Evolutionary conservation across 2,329 filamentous ascomycete genomes (phyloP), one percentile per base, ranked within the genome.

Genomic region (Xylaria sp.): DNA sequence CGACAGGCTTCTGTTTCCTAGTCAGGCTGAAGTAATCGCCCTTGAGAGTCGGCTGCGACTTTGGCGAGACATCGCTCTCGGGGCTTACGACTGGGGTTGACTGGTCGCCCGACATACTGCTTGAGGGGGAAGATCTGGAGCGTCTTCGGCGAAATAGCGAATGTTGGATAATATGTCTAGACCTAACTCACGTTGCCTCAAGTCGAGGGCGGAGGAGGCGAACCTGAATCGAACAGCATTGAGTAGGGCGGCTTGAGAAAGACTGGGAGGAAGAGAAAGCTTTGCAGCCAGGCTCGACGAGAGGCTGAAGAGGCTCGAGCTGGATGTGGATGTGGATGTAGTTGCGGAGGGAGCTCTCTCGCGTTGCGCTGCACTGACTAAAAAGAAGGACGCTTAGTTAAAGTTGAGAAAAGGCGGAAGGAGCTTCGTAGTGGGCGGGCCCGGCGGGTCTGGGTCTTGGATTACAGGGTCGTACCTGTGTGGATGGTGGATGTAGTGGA

Each of bases 141-240:
- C 20, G 60, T 25, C 63, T 57, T 69, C 44, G 55, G 67, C 61
- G 57, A 64, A 41, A 61, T 64, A 65, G 51, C 41, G 37, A 66
- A 52, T 59, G 57, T 23, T 64, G 66, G 62, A 55, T 60, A 63
- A 15, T 67, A 69, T 72, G 66, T 65, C 74, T 76, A 73, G 75
- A 80, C 80, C 80, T 79, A 74, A 78, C 79, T 81, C 78, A 77
- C 76, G 78, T 79, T 80, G 78, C 81, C 82, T 82, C 81, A 74
- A 72, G 70, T 70, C 76, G 81, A 82, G 81, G 81, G 80, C 81
- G 80, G 81, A 81, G 80, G 78, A 81, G 79, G 81, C 76, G 79
- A 77, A 73, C 73, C 77, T 71, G 77, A 76, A 75, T 75, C 61
- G 72, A 75, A 75, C 75, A 73, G 79, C 81, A 83, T 83, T 74